Base-by-base conservation (phyloP, 176 grass and related monocot species). In the Hyparrhenia diplandra region DNA sequence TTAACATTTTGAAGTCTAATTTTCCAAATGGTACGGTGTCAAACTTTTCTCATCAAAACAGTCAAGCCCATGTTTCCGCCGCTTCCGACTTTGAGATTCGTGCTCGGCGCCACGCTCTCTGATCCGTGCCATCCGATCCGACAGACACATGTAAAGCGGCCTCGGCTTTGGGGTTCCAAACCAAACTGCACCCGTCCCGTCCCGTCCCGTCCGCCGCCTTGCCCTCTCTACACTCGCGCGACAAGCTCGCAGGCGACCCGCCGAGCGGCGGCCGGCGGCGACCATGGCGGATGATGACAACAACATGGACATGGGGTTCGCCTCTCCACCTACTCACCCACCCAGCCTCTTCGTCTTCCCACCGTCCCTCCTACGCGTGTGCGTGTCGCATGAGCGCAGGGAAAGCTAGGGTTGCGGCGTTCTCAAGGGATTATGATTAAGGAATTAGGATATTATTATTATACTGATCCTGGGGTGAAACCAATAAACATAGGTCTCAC, bases 201-300 rank as follows among this genome's bases (percentile, higher is more conserved):
- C 10, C 36, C n/a, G 24, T 13, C 1, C 28, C 9, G 4, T 27
- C 32, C 13, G 28, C 34, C 34, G 4, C 17, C 35, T 13, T 12
- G 13, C 37, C 24, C 24, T 25, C 14, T 23, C 13, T n/a, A n/a
- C 27, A 8, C 37, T 47, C 46, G 61, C 4, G 25, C 69, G 30
- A 47, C 14, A 17, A 17, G 45, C 14, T 4, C 1, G 13, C 11
- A 20, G 24, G 73, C 64, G 36, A 60, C 5, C 74, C 51, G 31
- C 37, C 35, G 35, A 6, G 0, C 13, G 42, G 39, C 39, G 39
- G 6, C 37, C 80, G 71, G 73, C 73, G 66, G 75, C 39, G 52
- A n/a, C n/a, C n/a, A 67, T 31, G 87, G 87, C 87, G 70, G 87
- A 89, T 13, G 87, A 89, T 6, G 87, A 89, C 17, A 85, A 85